These are phyloP conservation scores for Stephanodiscus triporus DNA, from an alignment of 108 stramenopile species.

Conservation along the genomic window DNA sequence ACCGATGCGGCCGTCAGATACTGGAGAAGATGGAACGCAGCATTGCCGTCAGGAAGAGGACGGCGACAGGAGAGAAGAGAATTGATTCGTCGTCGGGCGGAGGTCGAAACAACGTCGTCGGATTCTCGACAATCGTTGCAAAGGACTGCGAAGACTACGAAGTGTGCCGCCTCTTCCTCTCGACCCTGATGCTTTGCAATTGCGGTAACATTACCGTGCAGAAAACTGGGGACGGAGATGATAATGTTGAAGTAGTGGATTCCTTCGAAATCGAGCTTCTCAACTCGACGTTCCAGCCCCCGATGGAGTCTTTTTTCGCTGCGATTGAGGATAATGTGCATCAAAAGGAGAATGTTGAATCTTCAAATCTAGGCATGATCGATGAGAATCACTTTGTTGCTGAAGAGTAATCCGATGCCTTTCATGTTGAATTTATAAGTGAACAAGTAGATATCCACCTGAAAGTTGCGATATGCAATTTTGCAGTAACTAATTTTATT, in stretches of 20 bases:
- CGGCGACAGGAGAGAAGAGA: slow-evolving; percentile 39
- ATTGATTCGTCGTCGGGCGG: slow-evolving; percentile 16
- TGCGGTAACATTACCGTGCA: slow-evolving; percentile 84
- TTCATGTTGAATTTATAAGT: background rate
- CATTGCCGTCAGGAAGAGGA: slow-evolving; percentile 29
- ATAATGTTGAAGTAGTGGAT: slow-evolving; percentile 36
- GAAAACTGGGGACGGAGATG: slow-evolving; percentile 57
- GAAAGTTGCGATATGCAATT: background rate
- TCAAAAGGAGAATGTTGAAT: background rate
- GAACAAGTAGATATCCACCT: background rate
- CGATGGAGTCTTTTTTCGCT: slow-evolving; percentile 79
- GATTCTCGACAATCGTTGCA: slow-evolving; percentile 24
- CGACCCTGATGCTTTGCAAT: slow-evolving; percentile 94
- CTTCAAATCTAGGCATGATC: slow-evolving; percentile 1
- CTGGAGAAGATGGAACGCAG: slow-evolving; percentile 49
- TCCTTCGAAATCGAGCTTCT: slow-evolving; percentile 76
- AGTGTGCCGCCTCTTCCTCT: slow-evolving; percentile 95
- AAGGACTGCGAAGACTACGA: slow-evolving; percentile 71
- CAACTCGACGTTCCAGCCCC: slow-evolving; percentile 53
- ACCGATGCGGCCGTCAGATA: slow-evolving; percentile 73
- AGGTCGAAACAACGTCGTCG: slow-evolving; percentile 33
- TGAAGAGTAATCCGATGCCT: background rate
- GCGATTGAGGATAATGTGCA: slow-evolving; percentile 38
- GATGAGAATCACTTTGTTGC: background rate
- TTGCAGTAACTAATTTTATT: no score